phyloP scores from a whole-genome alignment of 176 grass and related monocot species.

The Dendrocalamus sinicus region DNA sequence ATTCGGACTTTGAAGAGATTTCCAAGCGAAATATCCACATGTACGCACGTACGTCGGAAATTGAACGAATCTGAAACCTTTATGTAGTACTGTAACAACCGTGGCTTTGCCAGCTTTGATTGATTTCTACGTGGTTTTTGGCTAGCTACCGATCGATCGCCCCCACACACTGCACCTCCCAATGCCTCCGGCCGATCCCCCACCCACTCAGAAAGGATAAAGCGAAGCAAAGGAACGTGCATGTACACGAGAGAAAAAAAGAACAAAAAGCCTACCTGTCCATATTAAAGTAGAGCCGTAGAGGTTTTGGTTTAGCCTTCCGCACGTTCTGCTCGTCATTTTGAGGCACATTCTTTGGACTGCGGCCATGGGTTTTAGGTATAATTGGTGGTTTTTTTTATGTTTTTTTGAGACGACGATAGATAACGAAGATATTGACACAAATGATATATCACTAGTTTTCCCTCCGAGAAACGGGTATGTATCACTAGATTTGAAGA shows the following conservation, averaged over 20 bases:
- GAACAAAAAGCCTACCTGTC: background rate
- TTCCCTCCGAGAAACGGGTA: too few relatives aligned
- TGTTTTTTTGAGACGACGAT: too few relatives aligned
- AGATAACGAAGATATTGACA: accelerated
- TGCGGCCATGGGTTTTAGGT: too few relatives aligned
- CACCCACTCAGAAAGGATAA: background rate
- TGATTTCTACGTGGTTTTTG: background rate
- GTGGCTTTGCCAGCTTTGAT: background rate
- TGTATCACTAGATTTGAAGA: too few relatives aligned
- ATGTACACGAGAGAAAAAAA: background rate
- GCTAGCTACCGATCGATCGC: background rate
- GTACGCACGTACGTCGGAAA: background rate
- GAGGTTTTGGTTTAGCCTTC: background rate
- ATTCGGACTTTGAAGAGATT: background rate
- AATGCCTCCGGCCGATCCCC: background rate
- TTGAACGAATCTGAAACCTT: background rate
- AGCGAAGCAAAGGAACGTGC: background rate
- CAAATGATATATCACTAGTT: background rate
- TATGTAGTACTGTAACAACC: background rate
- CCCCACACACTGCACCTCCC: background rate
- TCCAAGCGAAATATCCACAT: background rate
- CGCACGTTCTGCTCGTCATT: constrained; percentile 1
- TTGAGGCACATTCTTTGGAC: background rate
- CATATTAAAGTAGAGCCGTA: background rate
- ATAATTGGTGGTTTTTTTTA: too few relatives aligned